Base-by-base conservation (phyloP, 352 stramenopile genomes). In the Pythium aristosporum region DNA sequence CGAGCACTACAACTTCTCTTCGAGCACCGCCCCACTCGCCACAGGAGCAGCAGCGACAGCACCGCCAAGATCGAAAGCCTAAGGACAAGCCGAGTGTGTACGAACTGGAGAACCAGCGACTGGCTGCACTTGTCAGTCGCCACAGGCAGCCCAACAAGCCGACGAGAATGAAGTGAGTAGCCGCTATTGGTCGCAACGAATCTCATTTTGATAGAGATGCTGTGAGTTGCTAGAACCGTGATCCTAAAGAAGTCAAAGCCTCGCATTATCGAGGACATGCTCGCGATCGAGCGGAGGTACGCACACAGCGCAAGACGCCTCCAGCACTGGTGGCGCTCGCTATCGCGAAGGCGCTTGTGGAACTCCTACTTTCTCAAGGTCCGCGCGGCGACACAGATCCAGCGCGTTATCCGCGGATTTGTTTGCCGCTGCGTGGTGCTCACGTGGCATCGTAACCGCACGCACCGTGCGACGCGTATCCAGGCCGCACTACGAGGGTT, bases 191-290 rank as follows among this genome's bases (percentile, higher is more conserved):
- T 5, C n/a, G 28, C 16, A 50, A 30, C 0, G 39, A 28, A 20
- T 18, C n/a, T 36, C 13, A n/a, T 20, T 48, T 4, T 51, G 34
- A 44, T 20, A 21, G 8, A 6, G 9, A 30, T 57, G 25, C 6
- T 39, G 39, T n/a, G 28, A 36, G 5, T 30, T 15, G 23, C n/a
- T 34, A 62, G 56, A 25, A 62, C 42, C 8, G 43, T 62, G n/a
- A 20, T 62, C 56, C 57, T 25, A 16, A 63, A 61, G 18, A 92
- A 78, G 55, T 80, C 56, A 28, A 74, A 69, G 13, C 84, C 84
- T 8, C 77, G 75, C 4, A 80, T 94, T 50, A 76, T 92, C 6
- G 70, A 91, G 30, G 85, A 94, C 56, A 84, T 94, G 80, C 67
- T 94, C 28, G 36, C 76, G 11, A 54, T 92, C 12, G 85, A 94